phyloP scores from a whole-genome alignment of 1,284 basidiomycete genomes.

The Cryptococcus sp. region DNA sequence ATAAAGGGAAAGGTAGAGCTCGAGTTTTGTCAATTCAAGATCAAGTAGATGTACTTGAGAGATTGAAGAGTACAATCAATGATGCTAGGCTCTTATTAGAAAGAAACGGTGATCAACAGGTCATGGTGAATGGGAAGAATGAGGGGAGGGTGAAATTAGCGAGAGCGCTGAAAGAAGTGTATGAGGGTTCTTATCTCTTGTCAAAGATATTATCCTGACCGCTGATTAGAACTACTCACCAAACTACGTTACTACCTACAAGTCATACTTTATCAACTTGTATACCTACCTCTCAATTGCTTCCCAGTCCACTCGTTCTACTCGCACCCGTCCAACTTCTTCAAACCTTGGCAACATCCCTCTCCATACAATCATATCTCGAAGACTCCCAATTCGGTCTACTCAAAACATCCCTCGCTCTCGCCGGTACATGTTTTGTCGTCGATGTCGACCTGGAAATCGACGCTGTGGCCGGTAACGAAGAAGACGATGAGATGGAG shows the following conservation, averaged over 20 bases:
- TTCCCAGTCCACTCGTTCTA: slow-evolving; percentile 6
- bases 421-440: slow-evolving; percentile 38
- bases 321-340: slow-evolving; percentile 30
- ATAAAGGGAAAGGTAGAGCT: slow-evolving; percentile 15
- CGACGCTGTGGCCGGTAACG: slow-evolving; percentile 18
- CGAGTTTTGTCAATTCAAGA: background rate
- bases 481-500: slow-evolving; percentile 19
- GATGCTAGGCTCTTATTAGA: slow-evolving; percentile 7
- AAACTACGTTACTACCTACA: slow-evolving; percentile 17
- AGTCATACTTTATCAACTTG: background rate
- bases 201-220: background rate
- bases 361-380: slow-evolving; percentile 34
- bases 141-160: slow-evolving; percentile 18
- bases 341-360: slow-evolving; percentile 18
- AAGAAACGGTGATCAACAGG: background rate
- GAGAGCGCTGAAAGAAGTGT: slow-evolving; percentile 31
- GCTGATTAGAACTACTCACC: slow-evolving; percentile 24
- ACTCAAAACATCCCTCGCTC: slow-evolving; percentile 31
- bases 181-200: slow-evolving; percentile 1
- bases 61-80: slow-evolving; percentile 8
- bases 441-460: slow-evolving; percentile 41
- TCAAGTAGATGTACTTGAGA: slow-evolving; percentile 7
- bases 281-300: slow-evolving; percentile 3
- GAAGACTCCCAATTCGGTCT: slow-evolving; percentile 44
- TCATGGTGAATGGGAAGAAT: background rate